Conservation (phyloP, 345 rosid species). For the Camelina neglecta region DNA sequence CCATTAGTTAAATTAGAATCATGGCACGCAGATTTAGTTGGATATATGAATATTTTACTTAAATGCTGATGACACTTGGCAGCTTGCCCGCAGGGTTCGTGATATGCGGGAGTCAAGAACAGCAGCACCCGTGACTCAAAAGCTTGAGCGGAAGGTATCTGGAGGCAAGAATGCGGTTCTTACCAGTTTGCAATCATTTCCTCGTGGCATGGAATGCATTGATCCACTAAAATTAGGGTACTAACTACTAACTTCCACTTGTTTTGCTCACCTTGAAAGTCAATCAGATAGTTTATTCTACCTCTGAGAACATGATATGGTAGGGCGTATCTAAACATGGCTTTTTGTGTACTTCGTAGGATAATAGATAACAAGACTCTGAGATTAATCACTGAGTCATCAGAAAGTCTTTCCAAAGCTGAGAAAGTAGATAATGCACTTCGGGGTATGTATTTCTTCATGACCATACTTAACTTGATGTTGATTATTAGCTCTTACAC, state of each 20-base stretch:
- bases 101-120: slow-evolving; percentile 93
- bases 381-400: slow-evolving; percentile 76
- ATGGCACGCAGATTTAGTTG: slow-evolving; percentile 6
- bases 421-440: slow-evolving; percentile 67
- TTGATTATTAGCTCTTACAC: slow-evolving; percentile 20
- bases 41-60: slow-evolving; percentile 9
- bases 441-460: slow-evolving; percentile 61
- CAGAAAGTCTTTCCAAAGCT: slow-evolving; percentile 61
- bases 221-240: slow-evolving; percentile 95
- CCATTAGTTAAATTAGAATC: slow-evolving; percentile 16
- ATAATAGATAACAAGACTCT: slow-evolving; percentile 85
- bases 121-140: slow-evolving; percentile 78
- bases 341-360: slow-evolving; percentile 53
- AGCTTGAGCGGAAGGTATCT: slow-evolving; percentile 63
- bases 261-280: slow-evolving; percentile 18
- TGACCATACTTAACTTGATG: neutral
- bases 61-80: slow-evolving; percentile 32
- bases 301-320: neutral
- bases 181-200: slow-evolving; percentile 71
- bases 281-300: neutral
- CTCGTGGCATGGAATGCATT: slow-evolving; percentile 94
- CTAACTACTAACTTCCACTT: slow-evolving; percentile 24
- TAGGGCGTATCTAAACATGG: slow-evolving; percentile 31
- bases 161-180: slow-evolving; percentile 53
- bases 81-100: slow-evolving; percentile 94